Evolutionary conservation across 2,329 filamentous ascomycete genomes (phyloP), one percentile per base, ranked within the genome.

Genomic region (Diaporthe velutina): DNA sequence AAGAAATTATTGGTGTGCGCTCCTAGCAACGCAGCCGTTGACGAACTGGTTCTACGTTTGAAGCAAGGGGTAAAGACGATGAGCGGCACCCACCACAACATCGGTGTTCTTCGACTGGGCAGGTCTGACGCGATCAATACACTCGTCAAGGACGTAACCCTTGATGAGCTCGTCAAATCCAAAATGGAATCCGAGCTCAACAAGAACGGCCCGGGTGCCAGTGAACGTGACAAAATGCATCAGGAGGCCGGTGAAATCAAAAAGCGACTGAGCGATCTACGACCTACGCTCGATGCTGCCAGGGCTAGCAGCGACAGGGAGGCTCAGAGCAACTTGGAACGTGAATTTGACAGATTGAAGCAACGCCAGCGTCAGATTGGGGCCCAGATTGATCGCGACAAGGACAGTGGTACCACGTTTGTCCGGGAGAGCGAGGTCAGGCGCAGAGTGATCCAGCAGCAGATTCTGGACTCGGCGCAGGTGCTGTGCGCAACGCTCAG

Each of bases 21-120:
- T n/a, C 97, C 97, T 19, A 98, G 96, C 88, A 99, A 99, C 83
- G 97, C 97, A 9, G 97, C 97, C 42, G 97, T 99, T 8, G 97
- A 99, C 82, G 97, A 99, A 83, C 83, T 99, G 76, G 97, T 99
- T 25, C 92, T 98, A 83, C 93, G 97, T 85, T 90, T 99, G 80
- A 98, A 98, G 84, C 87, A 91, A 71, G 97, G 97, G 6, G 90
- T 99, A 70, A 96, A 93, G 80, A 96, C 95, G 0, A 88, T 90
- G 74, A 90, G 89, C 57, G 96, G 97, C 1, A 88, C 91, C 38
- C 87, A 88, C 17, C 92, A 94, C 78, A 94, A 94, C 77, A 90
- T 98, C 80, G 95, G 95, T 64, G 94, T 99, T 28, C 90, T 99
- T 73, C 95, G 97, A 80, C 88, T 99, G 35, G 97, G 97, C 78